Percentiles rank a stretch among this genome's conserved stretches.
These are phyloP conservation scores for Aegilops umbellulata DNA, from an alignment of 176 grass and related monocot species.

Conservation along the genomic window DNA sequence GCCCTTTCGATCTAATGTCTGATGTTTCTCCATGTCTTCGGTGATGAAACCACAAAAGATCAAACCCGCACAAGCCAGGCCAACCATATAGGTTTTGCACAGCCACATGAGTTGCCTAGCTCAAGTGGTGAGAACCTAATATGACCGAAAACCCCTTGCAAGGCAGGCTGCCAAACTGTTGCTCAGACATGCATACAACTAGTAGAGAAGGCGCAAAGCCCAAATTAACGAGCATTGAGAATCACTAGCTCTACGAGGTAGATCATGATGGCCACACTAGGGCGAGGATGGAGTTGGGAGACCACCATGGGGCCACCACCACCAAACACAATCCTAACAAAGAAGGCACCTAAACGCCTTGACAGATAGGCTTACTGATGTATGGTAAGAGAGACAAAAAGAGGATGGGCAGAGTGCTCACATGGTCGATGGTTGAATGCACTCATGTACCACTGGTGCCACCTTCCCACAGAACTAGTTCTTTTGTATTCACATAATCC, in stretches of 20 bases:
- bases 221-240: background rate
- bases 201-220: too few species aligned
- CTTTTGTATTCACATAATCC: too few species aligned
- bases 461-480: too few species aligned
- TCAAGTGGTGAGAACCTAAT: background rate
- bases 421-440: too few species aligned
- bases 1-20: background rate
- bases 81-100: background rate
- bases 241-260: background rate
- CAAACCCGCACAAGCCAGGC: background rate
- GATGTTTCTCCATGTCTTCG: background rate
- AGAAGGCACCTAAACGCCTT: background rate
- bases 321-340: background rate
- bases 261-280: background rate
- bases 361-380: too few species aligned
- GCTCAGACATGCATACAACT: too few species aligned
- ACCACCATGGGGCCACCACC: background rate
- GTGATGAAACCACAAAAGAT: background rate
- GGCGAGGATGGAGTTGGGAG: background rate
- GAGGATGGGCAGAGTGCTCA: too few species aligned
- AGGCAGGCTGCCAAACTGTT: too few species aligned
- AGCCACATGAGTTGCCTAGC: background rate
- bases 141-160: background rate
- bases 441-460: too few species aligned
- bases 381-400: background rate